These are phyloP conservation scores for Veloboletus limbatus DNA, from an alignment of 1,284 basidiomycete genomes.

Conservation along the genomic window DNA sequence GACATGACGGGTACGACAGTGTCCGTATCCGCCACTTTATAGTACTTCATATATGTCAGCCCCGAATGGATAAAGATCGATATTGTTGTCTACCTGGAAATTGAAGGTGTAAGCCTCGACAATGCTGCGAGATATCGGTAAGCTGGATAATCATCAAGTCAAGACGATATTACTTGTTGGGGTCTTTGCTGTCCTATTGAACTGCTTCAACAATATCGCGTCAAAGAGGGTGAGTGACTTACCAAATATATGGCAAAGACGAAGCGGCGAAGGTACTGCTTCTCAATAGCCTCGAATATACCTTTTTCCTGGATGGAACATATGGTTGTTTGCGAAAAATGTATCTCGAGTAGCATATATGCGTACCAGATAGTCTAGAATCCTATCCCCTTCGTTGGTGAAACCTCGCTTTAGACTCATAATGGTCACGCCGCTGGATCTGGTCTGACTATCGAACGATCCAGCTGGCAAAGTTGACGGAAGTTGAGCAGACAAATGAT, in stretches of 20 bases:
- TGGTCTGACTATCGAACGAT: constrained; percentile 23
- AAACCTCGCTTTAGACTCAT: constrained; percentile 73
- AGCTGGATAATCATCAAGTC: constrained; percentile 21
- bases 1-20: constrained; percentile 62
- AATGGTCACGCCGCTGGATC: constrained; percentile 32
- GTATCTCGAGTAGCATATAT: constrained; percentile 22
- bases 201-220: not conserved
- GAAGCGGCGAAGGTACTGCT: constrained; percentile 73
- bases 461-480: constrained; percentile 12
- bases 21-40: constrained; percentile 54
- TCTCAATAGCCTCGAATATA: constrained; percentile 76
- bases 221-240: constrained; percentile 20
- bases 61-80: not conserved
- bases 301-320: constrained; percentile 60
- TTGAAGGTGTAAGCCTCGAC: constrained; percentile 82
- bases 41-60: constrained; percentile 46
- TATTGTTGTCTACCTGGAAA: constrained; percentile 54
- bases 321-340: constrained; percentile 7
- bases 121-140: constrained; percentile 47
- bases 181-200: constrained; percentile 68
- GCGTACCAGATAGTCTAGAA: constrained; percentile 72
- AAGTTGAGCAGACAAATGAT: constrained; percentile 32
- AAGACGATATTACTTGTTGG: constrained; percentile 58
- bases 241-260: constrained; percentile 82
- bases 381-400: constrained; percentile 74